Base-by-base conservation (phyloP, 192 early-diverging fungal genomes). In the Chytriomyces sp. region DNA sequence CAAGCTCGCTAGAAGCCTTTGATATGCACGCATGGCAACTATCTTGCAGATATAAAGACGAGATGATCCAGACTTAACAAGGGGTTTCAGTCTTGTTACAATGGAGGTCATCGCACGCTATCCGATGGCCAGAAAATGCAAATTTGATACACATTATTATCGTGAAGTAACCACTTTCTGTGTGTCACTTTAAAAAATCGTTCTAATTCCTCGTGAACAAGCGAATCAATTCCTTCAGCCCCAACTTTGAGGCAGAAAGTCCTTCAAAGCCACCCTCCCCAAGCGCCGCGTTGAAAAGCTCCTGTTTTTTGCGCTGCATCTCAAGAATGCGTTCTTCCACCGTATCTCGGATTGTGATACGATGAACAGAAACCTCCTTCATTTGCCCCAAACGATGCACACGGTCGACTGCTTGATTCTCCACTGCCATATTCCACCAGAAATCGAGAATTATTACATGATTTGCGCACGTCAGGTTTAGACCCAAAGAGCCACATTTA, bases 371-470 rank as follows among this genome's bases (percentile, higher is more conserved):
- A 0, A 92, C 91, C 17, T 72, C 33, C 55, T 83, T 66, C 73
- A 7, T 66, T 44, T 76, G 74, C 10, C 56, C 57, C 33, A 76
- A 70, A 12, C 67, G 53, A 65, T 65, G 63, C 14, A 65, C 63
- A 10, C n/a, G 81, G 56, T 92, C 91, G 59, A 92, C 87, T 0
- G 86, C 86, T 79, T 91, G 78, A 60, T 80, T 77, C 52, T 80
- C 90, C 5, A 91, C 75, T 2, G 87, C 85, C 30, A 90, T 87
- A 62, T 92, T 92, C 90, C 89, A 91, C 71, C 78, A 82, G 26
- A 63, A 53, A 65, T 83, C 81, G 33, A 83, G 26, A 49, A 83
- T 39, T 0, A 83, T 77, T 6, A 84, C 83, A 39, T 49, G 74
- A 33, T 77, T 75, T 8, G 81, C 78, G 52, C 73, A 75, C 12